Evolutionary conservation across 805 yeast species (phyloP).

Genomic region (Yarrowia sp.): DNA sequence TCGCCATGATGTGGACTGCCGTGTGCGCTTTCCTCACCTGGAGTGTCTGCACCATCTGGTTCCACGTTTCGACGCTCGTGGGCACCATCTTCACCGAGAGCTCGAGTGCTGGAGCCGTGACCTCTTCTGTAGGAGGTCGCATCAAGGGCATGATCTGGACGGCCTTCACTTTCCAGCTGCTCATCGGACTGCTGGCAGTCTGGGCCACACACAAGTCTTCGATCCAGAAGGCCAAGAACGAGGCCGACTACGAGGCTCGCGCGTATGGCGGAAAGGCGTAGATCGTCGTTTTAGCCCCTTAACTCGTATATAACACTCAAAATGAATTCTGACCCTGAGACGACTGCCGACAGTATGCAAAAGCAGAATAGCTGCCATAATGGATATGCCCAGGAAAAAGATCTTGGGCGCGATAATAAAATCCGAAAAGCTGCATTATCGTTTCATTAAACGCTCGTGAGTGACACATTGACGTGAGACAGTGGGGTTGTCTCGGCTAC

Average conservation of each 20-base stretch:
- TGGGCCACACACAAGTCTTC: slow-evolving; percentile 11
- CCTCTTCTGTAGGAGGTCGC: slow-evolving; percentile 29
- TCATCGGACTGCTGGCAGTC: slow-evolving; percentile 11
- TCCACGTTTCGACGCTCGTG: slow-evolving; percentile 31
- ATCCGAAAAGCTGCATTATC: too few species aligned
- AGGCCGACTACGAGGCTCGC: not conserved
- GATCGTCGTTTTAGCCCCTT: too few species aligned
- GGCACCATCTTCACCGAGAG: slow-evolving; percentile 27
- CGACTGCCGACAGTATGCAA: too few species aligned
- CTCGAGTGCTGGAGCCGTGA: slow-evolving; percentile 30
- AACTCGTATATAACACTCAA: too few species aligned
- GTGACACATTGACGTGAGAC: too few species aligned
- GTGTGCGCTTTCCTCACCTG: slow-evolving; percentile 29
- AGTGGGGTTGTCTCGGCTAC: too few species aligned
- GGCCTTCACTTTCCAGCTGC: slow-evolving; percentile 30
- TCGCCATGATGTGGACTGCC: slow-evolving; percentile 1
- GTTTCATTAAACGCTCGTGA: too few species aligned
- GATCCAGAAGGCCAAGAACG: not conserved
- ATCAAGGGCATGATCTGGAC: slow-evolving; percentile 34
- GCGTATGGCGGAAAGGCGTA: not conserved
- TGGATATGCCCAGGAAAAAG: too few species aligned
- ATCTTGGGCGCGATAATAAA: too few species aligned
- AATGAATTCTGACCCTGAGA: too few species aligned
- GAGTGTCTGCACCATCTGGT: slow-evolving; percentile 34
- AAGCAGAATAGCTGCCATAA: too few species aligned